A percentile compares a stretch with the other conserved stretches of the same genome.
phyloP scores from a whole-genome alignment of 257 asterid genomes.

The Forsythia viridissima region DNA sequence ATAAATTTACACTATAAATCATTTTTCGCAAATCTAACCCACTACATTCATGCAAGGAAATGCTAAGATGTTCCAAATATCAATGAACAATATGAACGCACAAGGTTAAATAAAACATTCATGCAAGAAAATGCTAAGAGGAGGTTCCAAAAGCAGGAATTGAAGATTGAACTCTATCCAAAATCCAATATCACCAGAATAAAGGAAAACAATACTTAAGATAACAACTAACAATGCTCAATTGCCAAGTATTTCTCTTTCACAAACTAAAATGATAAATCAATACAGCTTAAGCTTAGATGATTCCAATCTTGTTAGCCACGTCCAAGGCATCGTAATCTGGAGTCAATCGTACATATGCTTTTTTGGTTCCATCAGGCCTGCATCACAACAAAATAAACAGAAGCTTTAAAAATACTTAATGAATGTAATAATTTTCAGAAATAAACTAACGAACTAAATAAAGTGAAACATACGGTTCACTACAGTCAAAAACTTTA shows the following conservation, averaged over 20 bases:
- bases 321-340: constrained; percentile 33
- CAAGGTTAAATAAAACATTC: neutral
- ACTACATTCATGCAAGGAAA: no score
- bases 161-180: neutral
- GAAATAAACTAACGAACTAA: no score
- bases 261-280: neutral
- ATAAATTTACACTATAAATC: no score
- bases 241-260: neutral
- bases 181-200: neutral
- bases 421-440: neutral
- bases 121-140: neutral
- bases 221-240: neutral
- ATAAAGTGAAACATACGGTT: no score
- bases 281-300: constrained; percentile 12
- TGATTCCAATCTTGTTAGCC: constrained; percentile 31
- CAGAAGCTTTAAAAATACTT: neutral
- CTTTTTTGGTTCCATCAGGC: constrained; percentile 34
- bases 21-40: no score
- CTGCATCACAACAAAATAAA: constrained; percentile 9
- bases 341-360: constrained; percentile 27
- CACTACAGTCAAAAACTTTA: no score
- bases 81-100: neutral
- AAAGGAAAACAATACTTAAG: neutral
- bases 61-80: no score
- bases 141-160: neutral